Percentiles rank a stretch among this genome's conserved stretches.
Conservation (phyloP, 495 filamentous ascomycete species). For the Hyaloscypha bicolor region DNA sequence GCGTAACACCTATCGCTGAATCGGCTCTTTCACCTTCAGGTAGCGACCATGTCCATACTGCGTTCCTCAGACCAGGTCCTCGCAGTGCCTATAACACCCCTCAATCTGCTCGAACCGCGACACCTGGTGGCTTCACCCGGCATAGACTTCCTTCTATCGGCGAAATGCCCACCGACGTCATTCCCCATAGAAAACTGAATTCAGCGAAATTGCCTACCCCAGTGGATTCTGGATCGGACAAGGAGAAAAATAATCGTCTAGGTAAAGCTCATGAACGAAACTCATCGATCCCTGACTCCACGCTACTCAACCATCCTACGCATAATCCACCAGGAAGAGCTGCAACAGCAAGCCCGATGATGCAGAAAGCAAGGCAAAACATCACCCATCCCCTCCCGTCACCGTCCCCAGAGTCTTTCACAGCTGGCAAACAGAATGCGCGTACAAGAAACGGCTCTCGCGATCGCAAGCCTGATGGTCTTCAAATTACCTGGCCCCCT, state of each 20-base stretch:
- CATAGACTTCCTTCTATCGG: conserved; percentile 82
- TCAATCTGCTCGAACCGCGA: conserved; percentile 71
- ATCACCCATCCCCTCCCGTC: conserved; percentile 49
- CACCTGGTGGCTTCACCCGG: conserved; percentile 68
- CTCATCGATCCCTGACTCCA: conserved; percentile 31
- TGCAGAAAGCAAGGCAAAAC: conserved; percentile 41
- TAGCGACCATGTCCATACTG: conserved; percentile 58
- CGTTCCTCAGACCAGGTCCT: conserved; percentile 64
- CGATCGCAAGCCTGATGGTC: conserved; percentile 77
- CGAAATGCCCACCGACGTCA: conserved; percentile 58
- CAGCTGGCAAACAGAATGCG: conserved; percentile 57
- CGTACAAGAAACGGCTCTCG: conserved; percentile 69
- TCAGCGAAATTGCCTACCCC: conserved; percentile 36
- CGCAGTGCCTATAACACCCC: conserved; percentile 63
- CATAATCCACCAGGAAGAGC: conserved; percentile 51
- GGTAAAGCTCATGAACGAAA: conserved; percentile 25
- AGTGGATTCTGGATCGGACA: conserved; percentile 35
- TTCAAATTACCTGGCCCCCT: conserved; percentile 72
- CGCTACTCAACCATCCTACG: conserved; percentile 52
- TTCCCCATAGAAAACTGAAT: conserved; percentile 38
- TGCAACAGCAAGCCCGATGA: conserved; percentile 52
- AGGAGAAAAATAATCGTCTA: conserved; percentile 24
- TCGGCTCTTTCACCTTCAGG: conserved; percentile 81
- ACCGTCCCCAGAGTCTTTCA: conserved; percentile 46
- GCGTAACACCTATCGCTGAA: conserved; percentile 88